Evolutionary conservation across 2,329 filamentous ascomycete genomes (phyloP).

Genomic region (Achaetomium macrosporum): DNA sequence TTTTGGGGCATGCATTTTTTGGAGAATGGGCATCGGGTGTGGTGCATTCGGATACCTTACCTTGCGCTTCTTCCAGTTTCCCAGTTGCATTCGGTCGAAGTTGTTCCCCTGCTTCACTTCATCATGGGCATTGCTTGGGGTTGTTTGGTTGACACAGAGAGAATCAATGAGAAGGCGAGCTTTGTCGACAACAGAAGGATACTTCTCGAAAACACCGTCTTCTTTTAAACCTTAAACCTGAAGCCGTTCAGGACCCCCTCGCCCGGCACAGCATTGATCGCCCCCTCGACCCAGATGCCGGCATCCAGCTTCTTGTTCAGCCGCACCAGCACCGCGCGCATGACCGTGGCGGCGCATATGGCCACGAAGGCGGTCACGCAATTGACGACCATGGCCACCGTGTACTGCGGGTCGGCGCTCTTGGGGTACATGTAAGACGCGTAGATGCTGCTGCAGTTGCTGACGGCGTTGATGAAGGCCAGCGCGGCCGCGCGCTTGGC

Average conservation of each 20-base stretch:
- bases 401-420: constrained; percentile 36
- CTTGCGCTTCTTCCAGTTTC: too few relatives aligned
- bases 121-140: not conserved
- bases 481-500: constrained; percentile 65
- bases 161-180: too few relatives aligned
- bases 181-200: not conserved
- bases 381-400: constrained; percentile 62
- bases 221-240: constrained; percentile 51
- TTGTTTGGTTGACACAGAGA: not conserved
- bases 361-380: constrained; percentile 59
- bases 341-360: constrained; percentile 55
- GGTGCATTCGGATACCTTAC: not conserved
- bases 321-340: constrained; percentile 57
- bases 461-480: constrained; percentile 69
- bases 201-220: not conserved
- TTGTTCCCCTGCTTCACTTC: not conserved
- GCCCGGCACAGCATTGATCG: constrained; percentile 51
- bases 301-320: constrained; percentile 65
- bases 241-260: constrained; percentile 57
- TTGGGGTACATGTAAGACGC: constrained; percentile 62
- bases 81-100: not conserved
- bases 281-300: constrained; percentile 52
- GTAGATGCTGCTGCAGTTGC: constrained; percentile 65
- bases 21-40: not conserved
- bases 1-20: not conserved